Percentiles rank a stretch among this genome's conserved stretches.
Conservation (phyloP, 2,329 filamentous ascomycete species). For the Fusarium sambucinum region DNA sequence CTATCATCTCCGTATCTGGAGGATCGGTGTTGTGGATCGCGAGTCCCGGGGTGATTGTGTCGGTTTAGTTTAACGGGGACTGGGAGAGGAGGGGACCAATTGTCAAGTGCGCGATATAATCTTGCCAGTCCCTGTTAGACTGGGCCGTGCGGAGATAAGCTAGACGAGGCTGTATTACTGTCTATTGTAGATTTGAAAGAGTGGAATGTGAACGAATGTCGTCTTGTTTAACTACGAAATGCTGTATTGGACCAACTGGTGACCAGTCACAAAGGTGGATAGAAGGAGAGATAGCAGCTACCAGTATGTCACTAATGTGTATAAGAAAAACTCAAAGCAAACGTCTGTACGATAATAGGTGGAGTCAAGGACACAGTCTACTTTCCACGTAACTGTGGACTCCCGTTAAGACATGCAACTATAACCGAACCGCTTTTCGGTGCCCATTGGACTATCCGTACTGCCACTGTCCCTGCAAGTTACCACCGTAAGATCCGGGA, state of each 20-base stretch:
- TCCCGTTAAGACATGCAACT: neutral
- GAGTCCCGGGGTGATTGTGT: neutral
- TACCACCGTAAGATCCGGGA: no score
- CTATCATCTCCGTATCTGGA: constrained; percentile 11
- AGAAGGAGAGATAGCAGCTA: neutral
- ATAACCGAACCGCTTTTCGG: neutral
- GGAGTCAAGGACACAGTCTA: neutral
- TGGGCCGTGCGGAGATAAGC: neutral
- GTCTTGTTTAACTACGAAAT: neutral
- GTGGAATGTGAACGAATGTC: neutral
- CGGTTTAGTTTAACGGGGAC: neutral
- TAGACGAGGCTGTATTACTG: neutral
- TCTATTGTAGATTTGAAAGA: neutral
- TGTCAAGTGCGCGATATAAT: constrained; percentile 15
- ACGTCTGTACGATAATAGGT: neutral
- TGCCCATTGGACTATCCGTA: neutral
- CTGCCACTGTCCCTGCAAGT: neutral
- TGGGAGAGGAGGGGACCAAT: neutral
- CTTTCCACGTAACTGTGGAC: neutral
- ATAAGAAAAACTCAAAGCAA: neutral
- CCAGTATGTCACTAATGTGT: neutral
- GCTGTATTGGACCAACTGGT: neutral
- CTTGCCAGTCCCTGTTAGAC: neutral
- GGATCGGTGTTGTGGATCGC: neutral
- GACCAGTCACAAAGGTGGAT: neutral